Percentiles rank a stretch among this genome's conserved stretches.
phyloP scores from a whole-genome alignment of 495 filamentous ascomycete genomes.

The Talaromyces thailandensis region DNA sequence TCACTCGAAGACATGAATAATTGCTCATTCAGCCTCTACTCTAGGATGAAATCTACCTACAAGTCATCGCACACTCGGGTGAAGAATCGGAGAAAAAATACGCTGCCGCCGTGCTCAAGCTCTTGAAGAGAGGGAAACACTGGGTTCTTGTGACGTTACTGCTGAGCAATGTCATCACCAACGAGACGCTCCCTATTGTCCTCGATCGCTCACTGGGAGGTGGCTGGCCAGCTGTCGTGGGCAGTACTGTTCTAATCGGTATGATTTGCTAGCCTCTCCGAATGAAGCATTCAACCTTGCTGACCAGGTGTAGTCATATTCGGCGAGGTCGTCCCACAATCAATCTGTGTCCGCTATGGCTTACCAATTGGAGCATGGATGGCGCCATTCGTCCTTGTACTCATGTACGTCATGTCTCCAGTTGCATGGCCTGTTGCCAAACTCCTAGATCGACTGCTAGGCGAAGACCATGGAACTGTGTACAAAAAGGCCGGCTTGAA shows the following conservation, averaged over 20 bases:
- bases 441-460: slow-evolving; percentile 77
- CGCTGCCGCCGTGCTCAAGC: slow-evolving; percentile 67
- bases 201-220: slow-evolving; percentile 89
- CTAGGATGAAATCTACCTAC: slow-evolving; percentile 93
- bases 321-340: slow-evolving; percentile 92
- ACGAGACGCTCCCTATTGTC: slow-evolving; percentile 93
- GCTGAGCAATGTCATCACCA: slow-evolving; percentile 94
- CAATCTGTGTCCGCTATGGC: slow-evolving; percentile 91
- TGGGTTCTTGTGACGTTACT: slow-evolving; percentile 98
- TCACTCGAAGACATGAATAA: neutral
- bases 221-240: slow-evolving; percentile 87
- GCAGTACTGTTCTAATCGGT: slow-evolving; percentile 91
- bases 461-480: slow-evolving; percentile 85
- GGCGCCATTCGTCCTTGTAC: slow-evolving; percentile 73
- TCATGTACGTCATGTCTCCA: slow-evolving; percentile 88
- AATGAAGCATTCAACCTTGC: slow-evolving; percentile 4
- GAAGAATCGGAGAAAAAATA: slow-evolving; percentile 74
- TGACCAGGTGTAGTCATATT: slow-evolving; percentile 69
- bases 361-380: slow-evolving; percentile 94
- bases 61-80: slow-evolving; percentile 82
- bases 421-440: slow-evolving; percentile 87
- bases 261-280: slow-evolving; percentile 17
- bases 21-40: neutral
- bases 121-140: slow-evolving; percentile 86
- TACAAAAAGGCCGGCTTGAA: slow-evolving; percentile 95